Evolutionary conservation across 1,139 yeast genomes (phyloP).

Genomic region (Blastobotrys proliferans): DNA sequence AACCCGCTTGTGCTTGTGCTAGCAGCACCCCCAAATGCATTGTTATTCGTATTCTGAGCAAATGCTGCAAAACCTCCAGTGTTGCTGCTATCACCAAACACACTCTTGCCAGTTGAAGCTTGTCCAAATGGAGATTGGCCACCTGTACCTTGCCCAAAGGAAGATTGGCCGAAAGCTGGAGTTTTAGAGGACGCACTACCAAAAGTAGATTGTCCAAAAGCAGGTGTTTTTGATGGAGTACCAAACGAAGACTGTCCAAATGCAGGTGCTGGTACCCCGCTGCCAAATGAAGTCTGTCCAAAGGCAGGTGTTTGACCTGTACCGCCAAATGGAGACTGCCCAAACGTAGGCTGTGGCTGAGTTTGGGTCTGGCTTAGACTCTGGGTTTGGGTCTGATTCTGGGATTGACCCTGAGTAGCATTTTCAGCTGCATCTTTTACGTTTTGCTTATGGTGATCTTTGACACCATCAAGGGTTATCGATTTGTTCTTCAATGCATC

Average conservation of each 20-base stretch:
- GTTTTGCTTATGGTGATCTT: conserved; percentile 3
- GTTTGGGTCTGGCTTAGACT: not conserved
- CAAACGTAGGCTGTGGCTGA: not conserved
- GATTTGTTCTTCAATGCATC: too few species aligned
- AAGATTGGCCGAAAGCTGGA: conserved; percentile 4
- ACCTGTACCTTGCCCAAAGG: not conserved
- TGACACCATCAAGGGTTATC: not conserved
- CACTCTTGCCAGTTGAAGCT: not conserved
- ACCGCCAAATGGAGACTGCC: conserved; percentile 12
- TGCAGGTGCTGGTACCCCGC: not conserved
- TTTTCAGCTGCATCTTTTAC: conserved; percentile 4
- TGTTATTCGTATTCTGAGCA: not conserved
- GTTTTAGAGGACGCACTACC: not conserved
- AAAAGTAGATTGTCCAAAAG: conserved; percentile 9
- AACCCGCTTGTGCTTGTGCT: not conserved
- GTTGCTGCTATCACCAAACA: not conserved
- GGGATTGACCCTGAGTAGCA: not conserved
- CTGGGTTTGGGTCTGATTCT: not conserved
- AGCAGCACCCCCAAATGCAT: conserved; percentile 1
- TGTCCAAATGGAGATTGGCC: not conserved
- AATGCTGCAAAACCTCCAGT: conserved; percentile 5
- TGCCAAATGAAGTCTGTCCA: conserved; percentile 13
- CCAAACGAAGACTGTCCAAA: conserved; percentile 14
- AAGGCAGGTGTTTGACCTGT: conserved; percentile 13
- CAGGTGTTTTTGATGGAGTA: conserved; percentile 1